Conservation (phyloP, 495 filamentous ascomycete species). For the Podospora tetraspora region DNA sequence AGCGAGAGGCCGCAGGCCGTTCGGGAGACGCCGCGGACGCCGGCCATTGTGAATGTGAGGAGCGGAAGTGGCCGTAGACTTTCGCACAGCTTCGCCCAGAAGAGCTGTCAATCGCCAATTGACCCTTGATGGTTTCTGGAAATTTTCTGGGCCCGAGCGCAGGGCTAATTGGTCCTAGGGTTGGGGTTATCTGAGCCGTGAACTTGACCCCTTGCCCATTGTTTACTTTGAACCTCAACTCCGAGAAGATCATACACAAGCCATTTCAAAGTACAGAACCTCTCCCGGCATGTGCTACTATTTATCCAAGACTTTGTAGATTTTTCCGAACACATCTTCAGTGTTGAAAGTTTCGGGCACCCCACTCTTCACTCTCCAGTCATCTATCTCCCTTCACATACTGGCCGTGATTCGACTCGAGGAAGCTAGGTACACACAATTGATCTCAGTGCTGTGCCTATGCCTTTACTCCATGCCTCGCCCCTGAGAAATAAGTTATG, state of each 20-base stretch:
- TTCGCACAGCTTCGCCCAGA: slow-evolving; percentile 18
- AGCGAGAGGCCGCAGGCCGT: slow-evolving; percentile 27
- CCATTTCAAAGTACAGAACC: background rate
- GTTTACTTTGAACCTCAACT: background rate
- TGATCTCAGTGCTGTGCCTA: no score
- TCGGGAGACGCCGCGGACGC: slow-evolving; percentile 30
- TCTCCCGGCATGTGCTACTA: no score
- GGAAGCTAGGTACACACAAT: no score
- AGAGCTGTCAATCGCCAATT: slow-evolving; percentile 5
- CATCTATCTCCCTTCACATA: no score
- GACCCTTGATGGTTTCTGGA: background rate
- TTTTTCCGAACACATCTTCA: no score
- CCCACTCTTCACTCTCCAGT: no score
- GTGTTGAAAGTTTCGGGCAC: no score
- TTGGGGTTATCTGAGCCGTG: slow-evolving; percentile 14
- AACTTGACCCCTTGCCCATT: background rate
- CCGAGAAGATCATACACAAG: background rate
- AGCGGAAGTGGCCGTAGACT: background rate
- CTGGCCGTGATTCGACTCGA: no score
- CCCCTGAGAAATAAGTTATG: no score
- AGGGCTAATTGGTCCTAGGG: slow-evolving; percentile 11
- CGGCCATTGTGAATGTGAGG: slow-evolving; percentile 25
- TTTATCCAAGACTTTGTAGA: no score
- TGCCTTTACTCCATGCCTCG: no score
- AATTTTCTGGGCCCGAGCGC: slow-evolving; percentile 16